phyloP scores from a whole-genome alignment of 1,284 basidiomycete genomes.

The Cutaneotrichosporon sp. region DNA sequence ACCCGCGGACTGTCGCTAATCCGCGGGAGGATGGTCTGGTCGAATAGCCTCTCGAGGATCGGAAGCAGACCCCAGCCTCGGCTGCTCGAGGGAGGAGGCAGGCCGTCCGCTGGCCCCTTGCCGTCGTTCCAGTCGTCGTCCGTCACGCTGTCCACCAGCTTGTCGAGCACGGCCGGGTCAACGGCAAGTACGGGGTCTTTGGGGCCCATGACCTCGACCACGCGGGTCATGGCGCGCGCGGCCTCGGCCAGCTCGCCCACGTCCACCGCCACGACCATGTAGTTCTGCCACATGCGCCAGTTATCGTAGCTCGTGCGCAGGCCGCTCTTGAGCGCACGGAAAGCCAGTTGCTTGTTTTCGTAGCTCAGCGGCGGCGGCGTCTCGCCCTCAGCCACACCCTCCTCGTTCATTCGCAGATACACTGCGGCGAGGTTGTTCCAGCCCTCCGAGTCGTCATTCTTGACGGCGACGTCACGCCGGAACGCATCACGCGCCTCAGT shows the following conservation, averaged over 20 bases:
- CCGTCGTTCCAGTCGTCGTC: conserved; percentile 50
- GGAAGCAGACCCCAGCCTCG: conserved; percentile 61
- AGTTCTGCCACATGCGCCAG: conserved; percentile 98
- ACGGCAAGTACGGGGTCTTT: conserved; percentile 60
- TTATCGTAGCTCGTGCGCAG: conserved; percentile 79
- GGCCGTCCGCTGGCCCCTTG: conserved; percentile 38
- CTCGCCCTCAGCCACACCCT: conserved; percentile 28
- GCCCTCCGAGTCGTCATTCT: conserved; percentile 94
- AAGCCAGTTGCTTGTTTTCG: conserved; percentile 75
- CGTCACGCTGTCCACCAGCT: conserved; percentile 78
- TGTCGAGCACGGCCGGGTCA: conserved; percentile 80
- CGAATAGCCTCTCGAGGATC: conserved; percentile 65
- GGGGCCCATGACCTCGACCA: conserved; percentile 68
- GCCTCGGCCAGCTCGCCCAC: conserved; percentile 88
- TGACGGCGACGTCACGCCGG: conserved; percentile 75
- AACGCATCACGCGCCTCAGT: conserved; percentile 77
- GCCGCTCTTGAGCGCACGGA: conserved; percentile 88
- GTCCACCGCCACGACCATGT: conserved; percentile 89
- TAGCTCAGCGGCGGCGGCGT: conserved; percentile 40
- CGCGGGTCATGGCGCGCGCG: conserved; percentile 70
- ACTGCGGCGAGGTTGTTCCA: conserved; percentile 98
- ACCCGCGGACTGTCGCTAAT: conserved; percentile 66
- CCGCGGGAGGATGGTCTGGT: conserved; percentile 68
- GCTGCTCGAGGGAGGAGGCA: conserved; percentile 51
- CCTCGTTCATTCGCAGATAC: conserved; percentile 72